Evolutionary conservation across 768 basidiomycete species (phyloP).

Genomic region (Paxillus involutus): DNA sequence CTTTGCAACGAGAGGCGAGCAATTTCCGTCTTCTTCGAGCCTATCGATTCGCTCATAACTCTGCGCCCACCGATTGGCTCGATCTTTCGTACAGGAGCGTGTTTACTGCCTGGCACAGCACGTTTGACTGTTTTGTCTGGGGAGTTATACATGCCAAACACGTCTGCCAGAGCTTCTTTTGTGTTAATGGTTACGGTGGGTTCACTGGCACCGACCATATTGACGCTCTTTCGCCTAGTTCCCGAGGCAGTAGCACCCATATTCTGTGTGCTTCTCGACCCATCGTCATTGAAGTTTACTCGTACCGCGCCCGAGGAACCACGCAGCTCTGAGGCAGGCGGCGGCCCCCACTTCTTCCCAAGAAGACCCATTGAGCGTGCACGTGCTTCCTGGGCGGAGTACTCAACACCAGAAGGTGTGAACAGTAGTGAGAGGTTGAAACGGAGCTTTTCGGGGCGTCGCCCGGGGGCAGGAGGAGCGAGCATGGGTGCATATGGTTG

Average conservation of each 20-base stretch:
- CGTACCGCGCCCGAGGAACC: conserved; percentile 36
- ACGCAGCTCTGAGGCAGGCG: conserved; percentile 42
- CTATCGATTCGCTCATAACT: conserved; percentile 19
- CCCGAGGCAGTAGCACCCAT: conserved; percentile 29
- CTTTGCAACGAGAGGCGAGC: conserved; percentile 28
- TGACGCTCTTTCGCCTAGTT: conserved; percentile 44
- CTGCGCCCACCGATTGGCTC: conserved; percentile 48
- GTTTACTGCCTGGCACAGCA: conserved; percentile 62
- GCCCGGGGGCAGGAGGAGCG: conserved; percentile 64
- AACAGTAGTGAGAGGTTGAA: conserved; percentile 71
- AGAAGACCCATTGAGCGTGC: conserved; percentile 80
- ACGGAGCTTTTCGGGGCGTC: conserved; percentile 68
- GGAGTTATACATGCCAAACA: conserved; percentile 95
- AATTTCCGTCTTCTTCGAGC: conserved; percentile 32
- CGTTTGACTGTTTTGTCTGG: conserved; percentile 71
- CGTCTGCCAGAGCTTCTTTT: conserved; percentile 90
- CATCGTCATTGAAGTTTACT: conserved; percentile 64
- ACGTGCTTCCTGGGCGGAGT: conserved; percentile 80
- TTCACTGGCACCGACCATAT: conserved; percentile 48
- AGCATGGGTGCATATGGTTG: conserved; percentile 67
- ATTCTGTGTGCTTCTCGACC: conserved; percentile 43
- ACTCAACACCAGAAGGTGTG: conserved; percentile 78
- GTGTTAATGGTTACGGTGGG: conserved; percentile 97
- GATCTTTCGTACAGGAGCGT: conserved; percentile 68
- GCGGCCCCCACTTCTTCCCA: conserved; percentile 83